These are phyloP conservation scores for Acer negundo DNA, from an alignment of 345 rosid genomes.

Conservation along the genomic window DNA sequence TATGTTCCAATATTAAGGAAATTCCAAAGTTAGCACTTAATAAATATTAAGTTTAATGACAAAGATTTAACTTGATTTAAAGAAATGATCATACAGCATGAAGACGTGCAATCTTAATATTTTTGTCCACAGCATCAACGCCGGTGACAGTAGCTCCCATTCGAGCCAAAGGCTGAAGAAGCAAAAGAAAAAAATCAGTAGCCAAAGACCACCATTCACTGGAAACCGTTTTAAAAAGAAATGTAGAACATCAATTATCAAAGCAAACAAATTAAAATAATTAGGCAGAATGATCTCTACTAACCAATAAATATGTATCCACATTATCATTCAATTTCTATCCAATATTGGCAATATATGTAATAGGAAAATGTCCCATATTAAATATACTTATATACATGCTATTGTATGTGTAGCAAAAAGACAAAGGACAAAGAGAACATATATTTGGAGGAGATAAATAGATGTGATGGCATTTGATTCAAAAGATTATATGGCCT, in stretches of 20 bases:
- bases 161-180: conserved; percentile 87
- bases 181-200: conserved; percentile 21
- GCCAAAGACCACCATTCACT: neutral
- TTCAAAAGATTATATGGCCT: neutral
- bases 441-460: neutral
- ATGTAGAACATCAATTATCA: neutral
- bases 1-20: conserved; percentile 1
- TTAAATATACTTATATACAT: neutral
- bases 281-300: neutral
- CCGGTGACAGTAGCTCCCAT: conserved; percentile 97
- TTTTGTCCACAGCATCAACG: conserved; percentile 90
- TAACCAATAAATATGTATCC: neutral
- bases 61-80: neutral
- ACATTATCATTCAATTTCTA: neutral
- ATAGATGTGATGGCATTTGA: neutral
- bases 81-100: conserved; percentile 70
- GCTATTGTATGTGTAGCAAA: neutral
- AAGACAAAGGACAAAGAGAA: neutral
- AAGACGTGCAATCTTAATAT: conserved; percentile 82
- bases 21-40: neutral
- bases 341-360: neutral
- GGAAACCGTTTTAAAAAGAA: neutral
- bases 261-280: neutral
- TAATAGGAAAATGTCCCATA: conserved; percentile 5
- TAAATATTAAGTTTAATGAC: neutral